Conservation (phyloP, 805 yeast species). For the Kazachstania africana region DNA sequence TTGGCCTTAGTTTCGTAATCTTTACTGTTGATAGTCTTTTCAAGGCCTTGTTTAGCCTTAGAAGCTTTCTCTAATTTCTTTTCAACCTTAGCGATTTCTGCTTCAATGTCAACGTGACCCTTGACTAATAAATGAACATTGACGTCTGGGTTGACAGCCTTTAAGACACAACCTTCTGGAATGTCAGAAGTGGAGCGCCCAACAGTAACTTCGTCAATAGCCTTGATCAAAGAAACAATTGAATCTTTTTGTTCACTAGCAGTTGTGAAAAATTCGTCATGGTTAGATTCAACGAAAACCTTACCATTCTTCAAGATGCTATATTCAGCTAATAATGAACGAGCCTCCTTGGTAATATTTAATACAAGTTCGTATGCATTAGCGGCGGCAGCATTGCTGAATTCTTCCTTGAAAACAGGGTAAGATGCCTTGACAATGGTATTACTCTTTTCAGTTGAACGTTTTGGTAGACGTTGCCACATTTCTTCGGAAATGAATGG, state of each 20-base stretch:
- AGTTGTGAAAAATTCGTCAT: conserved; percentile 35
- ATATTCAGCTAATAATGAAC: conserved; percentile 87
- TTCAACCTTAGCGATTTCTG: conserved; percentile 73
- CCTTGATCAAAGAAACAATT: conserved; percentile 86
- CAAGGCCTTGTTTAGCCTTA: conserved; percentile 48
- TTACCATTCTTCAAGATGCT: conserved; percentile 80
- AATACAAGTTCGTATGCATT: conserved; percentile 74
- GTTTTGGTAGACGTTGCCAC: conserved; percentile 96
- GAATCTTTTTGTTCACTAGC: conserved; percentile 67
- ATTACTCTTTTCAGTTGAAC: conserved; percentile 54
- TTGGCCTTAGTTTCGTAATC: conserved; percentile 85
- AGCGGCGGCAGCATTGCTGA: conserved; percentile 53
- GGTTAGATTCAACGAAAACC: conserved; percentile 63
- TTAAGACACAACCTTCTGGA: conserved; percentile 86
- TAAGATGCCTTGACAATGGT: conserved; percentile 72
- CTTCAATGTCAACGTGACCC: conserved; percentile 89
- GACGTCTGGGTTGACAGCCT: conserved; percentile 67
- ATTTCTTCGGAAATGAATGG: conserved; percentile 94
- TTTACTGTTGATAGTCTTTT: conserved; percentile 55
- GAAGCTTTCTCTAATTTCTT: conserved; percentile 61
- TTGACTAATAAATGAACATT: conserved; percentile 85
- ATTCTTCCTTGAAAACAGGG: conserved; percentile 55
- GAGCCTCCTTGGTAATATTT: conserved; percentile 78
- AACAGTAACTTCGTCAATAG: conserved; percentile 64
- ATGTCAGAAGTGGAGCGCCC: conserved; percentile 43